Evolutionary conservation across 768 basidiomycete species (phyloP).

Genomic region (Zangia roseola): DNA sequence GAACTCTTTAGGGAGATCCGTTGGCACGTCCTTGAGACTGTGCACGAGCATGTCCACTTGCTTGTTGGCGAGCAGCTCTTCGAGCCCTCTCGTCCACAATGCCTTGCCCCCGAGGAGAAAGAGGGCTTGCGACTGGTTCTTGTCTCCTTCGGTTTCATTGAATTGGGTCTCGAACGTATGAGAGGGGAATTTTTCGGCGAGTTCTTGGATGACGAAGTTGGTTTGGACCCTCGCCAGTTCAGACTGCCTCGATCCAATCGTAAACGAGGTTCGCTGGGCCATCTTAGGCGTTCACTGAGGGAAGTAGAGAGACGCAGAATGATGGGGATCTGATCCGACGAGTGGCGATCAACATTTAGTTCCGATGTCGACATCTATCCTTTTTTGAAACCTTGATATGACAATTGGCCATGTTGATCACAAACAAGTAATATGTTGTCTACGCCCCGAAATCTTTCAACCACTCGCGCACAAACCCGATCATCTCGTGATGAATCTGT

Average conservation of each 20-base stretch:
- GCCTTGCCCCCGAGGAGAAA: conserved; percentile 90
- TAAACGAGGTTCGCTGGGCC: conserved; percentile 47
- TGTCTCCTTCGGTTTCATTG: conserved; percentile 80
- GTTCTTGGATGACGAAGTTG: conserved; percentile 66
- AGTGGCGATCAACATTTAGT: too few species aligned
- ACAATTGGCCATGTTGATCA: neutral
- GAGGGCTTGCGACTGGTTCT: conserved; percentile 85
- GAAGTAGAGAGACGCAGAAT: too few species aligned
- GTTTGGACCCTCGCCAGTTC: conserved; percentile 91
- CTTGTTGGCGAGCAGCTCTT: conserved; percentile 71
- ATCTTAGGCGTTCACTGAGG: conserved; percentile 6
- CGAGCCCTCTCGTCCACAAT: conserved; percentile 96
- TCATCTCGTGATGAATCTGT: conserved; percentile 77
- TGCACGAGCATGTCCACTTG: conserved; percentile 92
- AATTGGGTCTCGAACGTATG: conserved; percentile 50
- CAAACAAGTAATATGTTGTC: neutral
- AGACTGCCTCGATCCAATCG: conserved; percentile 82
- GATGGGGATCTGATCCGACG: too few species aligned
- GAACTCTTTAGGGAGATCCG: conserved; percentile 79
- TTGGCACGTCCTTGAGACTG: conserved; percentile 91
- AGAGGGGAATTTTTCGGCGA: conserved; percentile 56
- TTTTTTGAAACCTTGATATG: too few species aligned
- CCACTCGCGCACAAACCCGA: conserved; percentile 80
- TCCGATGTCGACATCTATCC: too few species aligned
- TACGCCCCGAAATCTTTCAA: conserved; percentile 41